Conservation (phyloP, 2,329 filamentous ascomycete genomes). For the Colletotrichum filicis region DNA sequence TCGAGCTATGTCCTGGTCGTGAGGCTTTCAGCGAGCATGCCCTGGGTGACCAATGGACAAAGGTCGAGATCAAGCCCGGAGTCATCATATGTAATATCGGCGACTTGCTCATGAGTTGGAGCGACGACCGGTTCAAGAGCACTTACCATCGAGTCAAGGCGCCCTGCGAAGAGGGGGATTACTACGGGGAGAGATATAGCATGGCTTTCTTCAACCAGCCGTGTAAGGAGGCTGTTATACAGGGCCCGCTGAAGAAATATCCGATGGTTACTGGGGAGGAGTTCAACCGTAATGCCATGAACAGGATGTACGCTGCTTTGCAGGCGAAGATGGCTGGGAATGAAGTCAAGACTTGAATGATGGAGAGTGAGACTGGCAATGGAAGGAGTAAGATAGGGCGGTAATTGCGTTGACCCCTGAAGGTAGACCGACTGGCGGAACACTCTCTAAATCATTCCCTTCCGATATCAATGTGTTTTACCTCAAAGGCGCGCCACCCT, state of each 20-base stretch:
- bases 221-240: slow-evolving; percentile 65
- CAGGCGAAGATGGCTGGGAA: slow-evolving; percentile 1
- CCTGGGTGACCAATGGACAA: slow-evolving; percentile 70
- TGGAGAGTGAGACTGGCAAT: not conserved
- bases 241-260: slow-evolving; percentile 72
- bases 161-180: slow-evolving; percentile 64
- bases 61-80: slow-evolving; percentile 63
- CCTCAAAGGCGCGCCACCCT: too few relatives aligned
- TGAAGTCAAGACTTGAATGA: not conserved
- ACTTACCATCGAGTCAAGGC: slow-evolving; percentile 74
- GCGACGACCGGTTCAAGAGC: slow-evolving; percentile 74
- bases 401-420: too few relatives aligned
- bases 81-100: slow-evolving; percentile 74
- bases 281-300: slow-evolving; percentile 55
- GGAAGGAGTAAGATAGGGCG: too few relatives aligned
- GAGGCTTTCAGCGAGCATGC: slow-evolving; percentile 70
- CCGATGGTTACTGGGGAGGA: slow-evolving; percentile 68
- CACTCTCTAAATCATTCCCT: too few relatives aligned
- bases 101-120: slow-evolving; percentile 75
- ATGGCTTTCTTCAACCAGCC: slow-evolving; percentile 77
- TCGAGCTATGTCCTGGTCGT: slow-evolving; percentile 73
- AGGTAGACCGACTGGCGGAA: too few relatives aligned
- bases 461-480: too few relatives aligned
- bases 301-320: slow-evolving; percentile 5
- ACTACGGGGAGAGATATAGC: slow-evolving; percentile 70